phyloP scores from a whole-genome alignment of 176 grass and related monocot species.

The Eragrostis nindensis region DNA sequence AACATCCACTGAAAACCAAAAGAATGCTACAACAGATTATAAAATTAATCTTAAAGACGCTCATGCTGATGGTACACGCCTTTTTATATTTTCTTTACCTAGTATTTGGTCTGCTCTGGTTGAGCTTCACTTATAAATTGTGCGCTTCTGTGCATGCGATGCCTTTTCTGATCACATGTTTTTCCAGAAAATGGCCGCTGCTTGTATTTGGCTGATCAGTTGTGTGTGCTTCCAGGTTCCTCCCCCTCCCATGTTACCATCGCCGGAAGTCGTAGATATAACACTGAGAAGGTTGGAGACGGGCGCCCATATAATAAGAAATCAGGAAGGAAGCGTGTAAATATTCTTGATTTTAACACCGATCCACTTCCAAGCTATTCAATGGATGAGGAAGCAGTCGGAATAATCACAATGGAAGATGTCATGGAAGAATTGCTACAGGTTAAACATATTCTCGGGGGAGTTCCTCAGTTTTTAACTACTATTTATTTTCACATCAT shows the following conservation, averaged over 20 bases:
- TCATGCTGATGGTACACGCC: slow-evolving; percentile 55
- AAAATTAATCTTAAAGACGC: slow-evolving; percentile 56
- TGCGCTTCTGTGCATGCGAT: slow-evolving; percentile 24
- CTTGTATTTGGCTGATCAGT: slow-evolving; percentile 51
- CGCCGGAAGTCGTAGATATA: slow-evolving; percentile 50
- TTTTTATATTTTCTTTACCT: slow-evolving; percentile 1
- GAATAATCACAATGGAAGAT: slow-evolving; percentile 99
- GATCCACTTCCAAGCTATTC: slow-evolving; percentile 80
- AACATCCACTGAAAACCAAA: slow-evolving; percentile 55
- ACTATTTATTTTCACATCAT: slow-evolving; percentile 10
- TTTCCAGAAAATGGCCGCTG: slow-evolving; percentile 35
- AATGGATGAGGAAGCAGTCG: slow-evolving; percentile 87
- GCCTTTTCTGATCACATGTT: slow-evolving; percentile 21
- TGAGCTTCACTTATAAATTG: background rate
- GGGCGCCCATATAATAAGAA: slow-evolving; percentile 61
- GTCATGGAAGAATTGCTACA: slow-evolving; percentile 96
- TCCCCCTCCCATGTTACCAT: slow-evolving; percentile 52
- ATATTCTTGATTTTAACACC: slow-evolving; percentile 95
- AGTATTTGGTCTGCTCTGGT: background rate
- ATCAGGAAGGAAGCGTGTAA: slow-evolving; percentile 60
- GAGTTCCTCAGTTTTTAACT: background rate
- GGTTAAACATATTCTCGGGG: slow-evolving; percentile 52
- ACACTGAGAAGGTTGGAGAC: slow-evolving; percentile 67
- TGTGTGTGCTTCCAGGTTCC: slow-evolving; percentile 52
- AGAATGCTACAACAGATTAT: slow-evolving; percentile 48